Percentiles rank a stretch among this genome's conserved stretches.
Evolutionary conservation across 2,329 filamentous ascomycete genomes (phyloP).

Genomic region (Beauveria rudraprayagi): DNA sequence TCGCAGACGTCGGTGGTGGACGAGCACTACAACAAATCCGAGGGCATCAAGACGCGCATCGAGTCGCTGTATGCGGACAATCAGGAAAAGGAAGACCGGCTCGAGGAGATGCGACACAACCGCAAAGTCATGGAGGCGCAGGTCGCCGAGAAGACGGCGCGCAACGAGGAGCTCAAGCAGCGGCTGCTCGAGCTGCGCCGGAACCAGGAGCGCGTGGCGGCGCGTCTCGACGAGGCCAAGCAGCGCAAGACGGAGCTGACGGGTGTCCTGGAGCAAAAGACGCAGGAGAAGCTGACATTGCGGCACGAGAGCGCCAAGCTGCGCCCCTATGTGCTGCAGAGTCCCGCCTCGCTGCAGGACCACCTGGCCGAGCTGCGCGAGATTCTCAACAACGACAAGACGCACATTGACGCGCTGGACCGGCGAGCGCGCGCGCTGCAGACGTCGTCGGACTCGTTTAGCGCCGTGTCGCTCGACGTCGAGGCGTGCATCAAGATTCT

Average conservation of each 20-base stretch:
- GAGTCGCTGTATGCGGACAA: conserved; percentile 81
- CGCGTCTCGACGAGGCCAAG: conserved; percentile 76
- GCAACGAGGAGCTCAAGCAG: conserved; percentile 82
- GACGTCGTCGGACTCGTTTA: conserved; percentile 84
- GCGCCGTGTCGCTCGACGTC: conserved; percentile 76
- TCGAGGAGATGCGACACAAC: conserved; percentile 75
- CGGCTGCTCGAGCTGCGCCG: conserved; percentile 71
- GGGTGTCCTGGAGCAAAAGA: conserved; percentile 61
- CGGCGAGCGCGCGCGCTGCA: conserved; percentile 81
- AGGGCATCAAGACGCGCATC: conserved; percentile 78
- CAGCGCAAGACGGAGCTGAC: conserved; percentile 72
- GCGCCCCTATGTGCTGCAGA: conserved; percentile 85
- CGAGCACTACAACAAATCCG: conserved; percentile 85
- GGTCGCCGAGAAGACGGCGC: conserved; percentile 73
- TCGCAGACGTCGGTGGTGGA: conserved; percentile 85
- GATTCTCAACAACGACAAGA: conserved; percentile 68
- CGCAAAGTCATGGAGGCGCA: conserved; percentile 73
- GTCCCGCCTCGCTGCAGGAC: conserved; percentile 73
- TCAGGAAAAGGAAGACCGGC: conserved; percentile 70
- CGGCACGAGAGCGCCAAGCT: conserved; percentile 84
- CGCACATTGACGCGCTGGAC: conserved; percentile 81
- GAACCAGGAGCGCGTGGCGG: conserved; percentile 74
- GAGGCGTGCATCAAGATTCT: conserved; percentile 81
- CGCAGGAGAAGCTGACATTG: conserved; percentile 58
- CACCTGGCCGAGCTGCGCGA: conserved; percentile 75